Base-by-base conservation (phyloP, 345 rosid genomes). In the Chamaenerion angustifolium region DNA sequence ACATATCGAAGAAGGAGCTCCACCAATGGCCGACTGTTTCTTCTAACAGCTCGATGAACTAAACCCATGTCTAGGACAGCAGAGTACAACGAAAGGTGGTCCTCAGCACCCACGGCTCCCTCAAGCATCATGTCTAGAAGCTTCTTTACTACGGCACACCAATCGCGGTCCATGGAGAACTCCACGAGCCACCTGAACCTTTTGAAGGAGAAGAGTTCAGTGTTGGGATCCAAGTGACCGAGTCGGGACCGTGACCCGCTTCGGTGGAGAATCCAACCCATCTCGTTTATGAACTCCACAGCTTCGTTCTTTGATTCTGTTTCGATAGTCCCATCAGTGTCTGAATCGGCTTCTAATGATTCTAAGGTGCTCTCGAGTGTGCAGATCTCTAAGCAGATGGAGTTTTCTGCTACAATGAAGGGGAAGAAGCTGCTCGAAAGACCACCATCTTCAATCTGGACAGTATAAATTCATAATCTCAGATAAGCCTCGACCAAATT, bases 241-340 rank as follows among this genome's bases (percentile, higher is more conserved):
- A 88, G 56, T 70, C 82, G 75, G 61, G 68, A 63, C 54, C 67
- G 70, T 45, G 70, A 67, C 56, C 85, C 90, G 60, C 79, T 71
- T 77, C 95, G 76, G 67, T 81, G 96, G 62, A 93, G 81, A 59
- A 93, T 80, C 99, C 99, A 93, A 46, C 99, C 96, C 55, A 93
- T 72, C 75, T 93, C 99, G 62, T 93, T 83, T 60, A 93, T 75
- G 73, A 93, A 93, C 48, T 88, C 85, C 83, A 85, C 67, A 46
- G 88, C 99, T 69, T 74, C 81, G 56, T 73, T 78, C 66, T 59
- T 83, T 58, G 72, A 71, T 50, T 70, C 85, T 48, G 60, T 21
- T 51, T 59, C 67, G 45, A 49, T 69, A 51, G 48, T 57, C 58
- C 49, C 65, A 12, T 21, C 65, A 52, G 46, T 41, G 59, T 66